Evolutionary conservation across 306 rosid genomes (phyloP).

Genomic region (Castanospermum australe): DNA sequence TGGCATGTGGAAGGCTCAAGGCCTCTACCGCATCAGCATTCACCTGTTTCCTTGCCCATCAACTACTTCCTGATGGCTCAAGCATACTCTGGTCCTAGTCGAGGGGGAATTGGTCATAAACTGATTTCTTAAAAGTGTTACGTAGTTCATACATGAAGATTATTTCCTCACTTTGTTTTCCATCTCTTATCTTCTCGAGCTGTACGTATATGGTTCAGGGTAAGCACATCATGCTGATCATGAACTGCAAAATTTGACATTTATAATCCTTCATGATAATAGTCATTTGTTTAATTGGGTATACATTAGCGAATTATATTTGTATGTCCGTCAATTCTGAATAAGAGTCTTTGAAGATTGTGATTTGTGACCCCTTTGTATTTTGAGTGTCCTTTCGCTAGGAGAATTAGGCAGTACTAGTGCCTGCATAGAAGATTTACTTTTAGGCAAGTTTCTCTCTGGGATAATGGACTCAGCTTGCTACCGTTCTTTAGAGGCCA

Average conservation of each 20-base stretch:
- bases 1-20: conserved; percentile 46
- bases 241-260: background rate
- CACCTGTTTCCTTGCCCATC: background rate
- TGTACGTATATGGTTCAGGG: background rate
- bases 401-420: background rate
- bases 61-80: conserved; percentile 27
- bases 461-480: no score
- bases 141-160: background rate
- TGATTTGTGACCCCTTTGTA: no score
- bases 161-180: background rate
- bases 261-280: background rate
- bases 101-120: conserved; percentile 45
- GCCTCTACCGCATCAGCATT: conserved; percentile 17
- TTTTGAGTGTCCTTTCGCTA: background rate
- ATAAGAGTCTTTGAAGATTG: background rate
- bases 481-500: background rate
- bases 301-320: background rate
- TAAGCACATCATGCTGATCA: background rate
- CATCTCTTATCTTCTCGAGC: background rate
- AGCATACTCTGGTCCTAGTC: conserved; percentile 67
- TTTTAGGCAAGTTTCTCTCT: no score
- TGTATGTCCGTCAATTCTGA: background rate
- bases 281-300: background rate
- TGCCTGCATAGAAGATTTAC: no score
- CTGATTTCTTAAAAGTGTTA: background rate